Evolutionary conservation across 805 yeast species (phyloP).

Genomic region (Starmerella vaccinii): DNA sequence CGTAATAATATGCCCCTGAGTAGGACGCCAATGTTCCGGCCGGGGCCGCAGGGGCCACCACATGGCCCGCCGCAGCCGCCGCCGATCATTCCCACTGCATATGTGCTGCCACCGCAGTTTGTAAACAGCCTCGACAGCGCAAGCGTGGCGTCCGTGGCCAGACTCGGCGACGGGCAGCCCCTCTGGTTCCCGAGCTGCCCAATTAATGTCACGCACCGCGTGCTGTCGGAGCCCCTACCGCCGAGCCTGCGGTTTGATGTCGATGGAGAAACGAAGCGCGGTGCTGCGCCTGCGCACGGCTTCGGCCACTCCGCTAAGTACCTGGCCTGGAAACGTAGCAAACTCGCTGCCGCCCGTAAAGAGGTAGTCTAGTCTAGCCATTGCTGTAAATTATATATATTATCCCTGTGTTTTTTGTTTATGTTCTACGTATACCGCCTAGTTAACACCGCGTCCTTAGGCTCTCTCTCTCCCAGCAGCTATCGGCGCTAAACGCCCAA

Average conservation of each 20-base stretch:
- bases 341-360: background rate
- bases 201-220: conserved; percentile 24
- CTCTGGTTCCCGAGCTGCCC: conserved; percentile 28
- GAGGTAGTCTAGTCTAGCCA: background rate
- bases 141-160: conserved; percentile 19
- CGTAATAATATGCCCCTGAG: conserved; percentile 1
- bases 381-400: too few species aligned
- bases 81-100: conserved; percentile 25
- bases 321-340: conserved; percentile 44
- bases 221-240: conserved; percentile 24
- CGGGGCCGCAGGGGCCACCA: conserved; percentile 1
- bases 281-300: conserved; percentile 29
- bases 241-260: conserved; percentile 19
- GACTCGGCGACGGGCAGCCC: conserved; percentile 24
- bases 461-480: too few species aligned
- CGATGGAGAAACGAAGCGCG: conserved; percentile 27
- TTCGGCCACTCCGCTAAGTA: conserved; percentile 68
- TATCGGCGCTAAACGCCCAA: too few species aligned
- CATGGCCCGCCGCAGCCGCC: conserved; percentile 16
- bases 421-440: too few species aligned
- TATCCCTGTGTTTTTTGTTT: too few species aligned
- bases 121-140: conserved; percentile 18
- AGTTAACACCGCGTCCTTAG: too few species aligned
- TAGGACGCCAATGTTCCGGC: conserved; percentile 7
- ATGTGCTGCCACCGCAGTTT: conserved; percentile 25